Evolutionary conservation across 2,329 filamentous ascomycete species (phyloP), one percentile per base, ranked within the genome.

Genomic region (Trematosphaeria pertusa): DNA sequence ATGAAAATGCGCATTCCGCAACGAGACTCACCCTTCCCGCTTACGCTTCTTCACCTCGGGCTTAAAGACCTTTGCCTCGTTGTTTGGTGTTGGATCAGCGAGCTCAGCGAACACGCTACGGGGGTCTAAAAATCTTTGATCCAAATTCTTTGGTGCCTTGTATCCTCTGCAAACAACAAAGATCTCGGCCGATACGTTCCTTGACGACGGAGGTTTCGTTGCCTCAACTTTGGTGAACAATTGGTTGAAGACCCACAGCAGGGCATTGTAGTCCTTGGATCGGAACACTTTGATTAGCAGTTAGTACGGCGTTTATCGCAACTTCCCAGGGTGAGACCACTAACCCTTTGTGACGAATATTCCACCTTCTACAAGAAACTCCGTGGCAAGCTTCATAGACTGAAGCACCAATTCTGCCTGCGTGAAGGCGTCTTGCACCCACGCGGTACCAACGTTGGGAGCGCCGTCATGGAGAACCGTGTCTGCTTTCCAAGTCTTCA

Each of bases 161-260:
- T 86, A 99, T 15, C 93, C 94, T 58, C 87, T 85, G 75, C 93
- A 97, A 24, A 99, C 94, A 55, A 97, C 93, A 78, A 99, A 99
- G 31, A 97, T 97, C 78, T 99, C 94, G 57, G 94, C 94, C 6
- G 91, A 97, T 41, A 99, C 93, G 65, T 96, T 97, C 78, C 94
- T 83, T 7, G 91, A 96, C 0, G 91, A 96, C 0, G 94, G 94
- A 3, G 94, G 94, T 73, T 99, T 99, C 4, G 94, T 99, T 37
- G 95, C 93, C 70, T 99, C 93, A 54, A 99, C 94, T 58, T 94
- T 95, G 37, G 82, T 82, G 77, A 99, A 99, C 1, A 99, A 81
- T 72, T 99, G 94, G 70, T 96, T 96, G 78, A 97, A 91, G 24
- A 97, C 92, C 94, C 94, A 99, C 37, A 97, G 81, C 35, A 99